Evolutionary conservation across 1,139 yeast genomes (phyloP).

Genomic region (Keqinozyma sinolaborantium): DNA sequence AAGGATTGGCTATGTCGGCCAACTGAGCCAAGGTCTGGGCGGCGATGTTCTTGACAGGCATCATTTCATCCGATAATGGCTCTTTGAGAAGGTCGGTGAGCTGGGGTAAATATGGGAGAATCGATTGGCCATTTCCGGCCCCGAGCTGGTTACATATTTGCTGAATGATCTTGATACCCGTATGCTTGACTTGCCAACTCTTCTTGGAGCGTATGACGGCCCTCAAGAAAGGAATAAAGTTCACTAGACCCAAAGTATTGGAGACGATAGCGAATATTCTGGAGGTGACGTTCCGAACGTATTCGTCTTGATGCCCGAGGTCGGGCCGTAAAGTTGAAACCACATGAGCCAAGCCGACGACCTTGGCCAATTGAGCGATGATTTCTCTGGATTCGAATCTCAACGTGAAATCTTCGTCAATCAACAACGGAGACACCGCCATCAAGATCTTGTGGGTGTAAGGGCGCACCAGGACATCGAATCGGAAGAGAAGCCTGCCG

Average conservation of each 20-base stretch:
- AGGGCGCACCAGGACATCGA: conserved; percentile 68
- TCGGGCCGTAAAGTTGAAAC: conserved; percentile 77
- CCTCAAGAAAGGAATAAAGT: conserved; percentile 71
- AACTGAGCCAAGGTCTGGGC: conserved; percentile 71
- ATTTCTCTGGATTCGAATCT: conserved; percentile 80
- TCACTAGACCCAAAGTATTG: conserved; percentile 69
- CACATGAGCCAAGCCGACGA: conserved; percentile 81
- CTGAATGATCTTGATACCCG: conserved; percentile 78
- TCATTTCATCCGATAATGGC: conserved; percentile 67
- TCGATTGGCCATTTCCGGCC: conserved; percentile 50
- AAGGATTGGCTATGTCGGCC: conserved; percentile 86
- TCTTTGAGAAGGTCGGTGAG: conserved; percentile 60
- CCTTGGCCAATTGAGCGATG: conserved; percentile 68
- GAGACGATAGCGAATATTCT: conserved; percentile 85
- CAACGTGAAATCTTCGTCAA: conserved; percentile 74
- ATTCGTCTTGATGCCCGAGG: conserved; percentile 80
- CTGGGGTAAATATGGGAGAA: conserved; percentile 69
- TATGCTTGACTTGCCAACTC: conserved; percentile 83
- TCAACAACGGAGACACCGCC: conserved; percentile 74
- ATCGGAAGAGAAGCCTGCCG: conserved; percentile 62
- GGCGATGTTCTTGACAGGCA: conserved; percentile 63
- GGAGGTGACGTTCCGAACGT: conserved; percentile 73
- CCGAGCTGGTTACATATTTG: conserved; percentile 72
- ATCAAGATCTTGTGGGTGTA: conserved; percentile 68
- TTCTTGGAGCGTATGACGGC: conserved; percentile 82